A percentile compares a stretch with the other conserved stretches of the same genome.
These are phyloP conservation scores for Solanum corneliomulleri DNA, from an alignment of 257 asterid species.

Conservation along the genomic window DNA sequence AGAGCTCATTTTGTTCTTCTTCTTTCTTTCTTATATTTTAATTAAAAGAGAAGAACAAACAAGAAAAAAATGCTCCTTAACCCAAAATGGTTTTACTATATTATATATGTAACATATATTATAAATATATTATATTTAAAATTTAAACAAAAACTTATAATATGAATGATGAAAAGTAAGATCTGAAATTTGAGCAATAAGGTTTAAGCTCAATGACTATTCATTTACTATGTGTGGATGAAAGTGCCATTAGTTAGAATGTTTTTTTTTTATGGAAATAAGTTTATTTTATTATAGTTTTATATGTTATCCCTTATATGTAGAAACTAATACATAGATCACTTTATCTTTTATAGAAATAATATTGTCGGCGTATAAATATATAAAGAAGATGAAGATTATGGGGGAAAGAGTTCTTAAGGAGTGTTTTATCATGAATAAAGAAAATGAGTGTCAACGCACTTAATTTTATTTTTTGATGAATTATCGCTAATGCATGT, in stretches of 20 bases:
- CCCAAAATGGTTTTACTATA: not conserved
- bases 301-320: not conserved
- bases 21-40: not conserved
- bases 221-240: not conserved
- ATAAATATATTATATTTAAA: not conserved
- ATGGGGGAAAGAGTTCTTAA: not conserved
- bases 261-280: not conserved
- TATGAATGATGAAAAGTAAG: not conserved
- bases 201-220: not conserved
- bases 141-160: not conserved
- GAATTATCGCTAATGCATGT: not conserved
- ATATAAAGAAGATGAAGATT: not conserved
- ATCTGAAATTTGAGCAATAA: not conserved
- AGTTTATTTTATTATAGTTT: not conserved
- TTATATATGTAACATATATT: too few species aligned
- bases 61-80: not conserved
- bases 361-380: not conserved
- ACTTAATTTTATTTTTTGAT: not conserved
- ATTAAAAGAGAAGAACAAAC: not conserved
- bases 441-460: not conserved
- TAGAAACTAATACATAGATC: not conserved
- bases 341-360: not conserved
- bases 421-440: not conserved
- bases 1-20: slow-evolving; percentile 6
- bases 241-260: not conserved